These are phyloP conservation scores for Isochrysis galbana DNA, from an alignment of 78 protist genomes.

Conservation along the genomic window DNA sequence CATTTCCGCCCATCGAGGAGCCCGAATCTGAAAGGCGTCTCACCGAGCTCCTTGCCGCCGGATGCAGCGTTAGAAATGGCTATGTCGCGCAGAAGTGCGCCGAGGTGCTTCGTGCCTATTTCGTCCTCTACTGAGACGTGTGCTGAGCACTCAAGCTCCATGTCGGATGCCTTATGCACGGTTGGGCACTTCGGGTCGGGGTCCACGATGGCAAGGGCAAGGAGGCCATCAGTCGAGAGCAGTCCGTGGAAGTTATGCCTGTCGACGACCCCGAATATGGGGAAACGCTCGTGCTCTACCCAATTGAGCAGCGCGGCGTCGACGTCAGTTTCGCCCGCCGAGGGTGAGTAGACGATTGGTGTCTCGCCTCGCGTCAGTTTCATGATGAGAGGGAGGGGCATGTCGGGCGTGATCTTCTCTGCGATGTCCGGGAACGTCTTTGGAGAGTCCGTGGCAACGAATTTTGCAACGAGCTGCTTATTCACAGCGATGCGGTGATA, in stretches of 20 bases:
- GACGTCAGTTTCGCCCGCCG: background rate
- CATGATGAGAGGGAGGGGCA: background rate
- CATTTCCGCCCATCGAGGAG: background rate
- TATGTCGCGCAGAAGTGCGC: background rate
- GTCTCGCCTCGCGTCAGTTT: background rate
- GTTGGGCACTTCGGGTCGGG: background rate
- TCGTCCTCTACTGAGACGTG: background rate
- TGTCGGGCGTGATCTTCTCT: background rate
- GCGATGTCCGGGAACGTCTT: background rate
- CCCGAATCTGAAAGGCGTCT: background rate
- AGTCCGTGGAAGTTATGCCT: background rate
- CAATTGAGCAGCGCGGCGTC: background rate
- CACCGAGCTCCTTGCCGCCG: background rate
- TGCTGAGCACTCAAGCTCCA: background rate
- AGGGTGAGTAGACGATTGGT: background rate
- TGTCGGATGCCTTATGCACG: background rate
- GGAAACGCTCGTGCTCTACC: background rate
- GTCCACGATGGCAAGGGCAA: background rate
- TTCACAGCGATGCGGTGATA: background rate
- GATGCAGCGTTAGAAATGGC: background rate
- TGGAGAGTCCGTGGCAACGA: background rate
- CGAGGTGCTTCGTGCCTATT: background rate
- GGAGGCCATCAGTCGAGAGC: background rate
- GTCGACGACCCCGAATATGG: background rate
- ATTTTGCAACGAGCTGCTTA: background rate